Conservation (phyloP, 257 asterid species). For the Solanum stenotomum region DNA sequence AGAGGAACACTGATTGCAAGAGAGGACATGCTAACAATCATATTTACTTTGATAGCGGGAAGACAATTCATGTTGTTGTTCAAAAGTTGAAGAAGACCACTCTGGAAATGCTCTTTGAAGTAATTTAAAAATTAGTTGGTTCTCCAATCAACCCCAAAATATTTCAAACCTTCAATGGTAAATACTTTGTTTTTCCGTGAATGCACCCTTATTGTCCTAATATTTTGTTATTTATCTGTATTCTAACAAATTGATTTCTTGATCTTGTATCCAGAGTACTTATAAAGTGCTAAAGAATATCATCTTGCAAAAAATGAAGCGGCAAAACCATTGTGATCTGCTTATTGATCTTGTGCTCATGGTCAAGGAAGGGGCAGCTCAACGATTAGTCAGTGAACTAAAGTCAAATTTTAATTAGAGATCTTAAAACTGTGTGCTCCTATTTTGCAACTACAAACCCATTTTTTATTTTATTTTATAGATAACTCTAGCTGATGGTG, state of each 20-base stretch:
- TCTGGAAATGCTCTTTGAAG: no score
- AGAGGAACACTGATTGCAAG: conserved; percentile 74
- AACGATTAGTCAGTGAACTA: not conserved
- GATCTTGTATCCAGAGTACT: conserved; percentile 33
- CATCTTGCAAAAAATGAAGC: conserved; percentile 40
- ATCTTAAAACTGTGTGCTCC: not conserved
- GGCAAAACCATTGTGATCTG: conserved; percentile 22
- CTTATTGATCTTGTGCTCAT: not conserved
- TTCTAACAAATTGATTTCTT: no score
- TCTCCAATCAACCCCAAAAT: no score
- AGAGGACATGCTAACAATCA: conserved; percentile 83
- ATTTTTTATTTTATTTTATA: not conserved
- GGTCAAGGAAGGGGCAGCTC: not conserved
- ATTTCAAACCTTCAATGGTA: no score
- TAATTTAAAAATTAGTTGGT: no score
- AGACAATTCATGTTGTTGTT: conserved; percentile 62
- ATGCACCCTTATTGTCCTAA: no score
- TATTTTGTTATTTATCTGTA: no score
- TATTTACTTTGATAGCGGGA: conserved; percentile 75
- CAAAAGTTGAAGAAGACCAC: conserved; percentile 18
- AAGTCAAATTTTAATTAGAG: not conserved
- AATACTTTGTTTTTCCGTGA: no score
- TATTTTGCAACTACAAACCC: not conserved
- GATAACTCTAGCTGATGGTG: not conserved
- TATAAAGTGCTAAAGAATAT: conserved; percentile 53